Base-by-base conservation (phyloP, 2,329 filamentous ascomycete genomes). In the Ophiostoma piceae region DNA sequence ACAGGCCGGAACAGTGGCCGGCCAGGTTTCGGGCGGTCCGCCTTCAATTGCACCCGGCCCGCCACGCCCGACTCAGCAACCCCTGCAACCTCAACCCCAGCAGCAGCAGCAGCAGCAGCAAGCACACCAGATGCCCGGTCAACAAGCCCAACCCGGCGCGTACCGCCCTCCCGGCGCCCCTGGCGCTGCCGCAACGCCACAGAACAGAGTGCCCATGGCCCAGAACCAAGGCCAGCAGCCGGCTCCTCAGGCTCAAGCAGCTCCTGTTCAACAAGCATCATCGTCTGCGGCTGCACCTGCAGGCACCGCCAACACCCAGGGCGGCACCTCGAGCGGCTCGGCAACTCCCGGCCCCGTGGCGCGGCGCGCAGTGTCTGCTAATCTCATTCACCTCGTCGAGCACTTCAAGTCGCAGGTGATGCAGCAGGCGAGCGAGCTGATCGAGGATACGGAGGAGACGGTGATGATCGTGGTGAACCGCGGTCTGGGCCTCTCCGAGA, bases 381-480 rank as follows among this genome's bases (percentile, higher is more conserved):
- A 79, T 43, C 76, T 84, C 1, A 76, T 82, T 29, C 73, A 76
- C 7, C 80, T 81, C 16, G 79, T 85, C 22, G 78, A 80, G 43
- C 78, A 79, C 22, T 80, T 85, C 75, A 83, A 83, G 73, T 80
- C 80, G 12, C 81, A 82, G 11, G 77, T 85, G 19, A 78, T 82
- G 12, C 78, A 80, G 68, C 82, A 83, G 70, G 78, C 85, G 60
- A 78, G 78, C 43, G 35, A 62, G 68, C 67, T 74, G 67, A 81
- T 80, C 72, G 79, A 80, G 1, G 78, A 79, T 16, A 78, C 79
- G 14, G 80, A 84, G 70, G 81, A 80, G 32, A 80, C 84, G 32
- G 82, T 84, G 71, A 83, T 84, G 79, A 84, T 83, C 7, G 84
- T 84, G 14, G 77, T 85, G 72, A 85, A 84, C 72, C 82, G 83